Evolutionary conservation across 2,329 filamentous ascomycete genomes (phyloP), one percentile per base, ranked within the genome.

Genomic region (Mariannaea elegans): DNA sequence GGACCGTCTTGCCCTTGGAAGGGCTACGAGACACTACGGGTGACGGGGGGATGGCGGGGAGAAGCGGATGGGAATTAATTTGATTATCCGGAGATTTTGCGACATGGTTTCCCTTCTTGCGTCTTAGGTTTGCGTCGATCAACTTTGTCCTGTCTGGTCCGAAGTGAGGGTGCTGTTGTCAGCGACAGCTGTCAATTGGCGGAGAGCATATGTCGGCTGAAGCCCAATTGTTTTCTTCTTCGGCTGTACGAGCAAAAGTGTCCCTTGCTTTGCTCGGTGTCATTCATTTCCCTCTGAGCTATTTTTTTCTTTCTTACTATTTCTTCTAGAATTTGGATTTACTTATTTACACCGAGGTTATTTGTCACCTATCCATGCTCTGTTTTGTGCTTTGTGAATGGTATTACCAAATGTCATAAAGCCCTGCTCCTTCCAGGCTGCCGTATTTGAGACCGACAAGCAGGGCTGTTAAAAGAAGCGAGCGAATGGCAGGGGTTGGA

Each of bases 401-500:
- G 21, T n/a, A 44, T 27, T 24, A 44, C 21, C 19, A 27, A 24
- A 27, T 14, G 10, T 8, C 14, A 12, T 16, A 7, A 9, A 21
- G 19, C 24, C 24, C 24, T 27, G 24, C 7, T 12, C 19, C 14
- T 44, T 7, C 39, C 39, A 44, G 39, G 39, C 39, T 44, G 21
- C 39, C 21, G n/a, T 13, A 42, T 23, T 21, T 42, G 18, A 7
- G 24, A 19, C 21, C 10, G 24, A 53, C 42, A 53, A 52, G 38
- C 42, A 53, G 41, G 29, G 50, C 39, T 27, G 39, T 39, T 34
- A 45, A 24, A 45, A 32, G 23, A 47, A 58, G 47, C 47, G 47
- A 52, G 55, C 19, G 23, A 52, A 52, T 48, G 38, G 49, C 44
- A 18, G 29, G 42, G 45, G 44, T 44, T 53, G 49, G 49, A 59